Base-by-base conservation (phyloP, 306 rosid genomes). In the Alnus glutinosa region DNA sequence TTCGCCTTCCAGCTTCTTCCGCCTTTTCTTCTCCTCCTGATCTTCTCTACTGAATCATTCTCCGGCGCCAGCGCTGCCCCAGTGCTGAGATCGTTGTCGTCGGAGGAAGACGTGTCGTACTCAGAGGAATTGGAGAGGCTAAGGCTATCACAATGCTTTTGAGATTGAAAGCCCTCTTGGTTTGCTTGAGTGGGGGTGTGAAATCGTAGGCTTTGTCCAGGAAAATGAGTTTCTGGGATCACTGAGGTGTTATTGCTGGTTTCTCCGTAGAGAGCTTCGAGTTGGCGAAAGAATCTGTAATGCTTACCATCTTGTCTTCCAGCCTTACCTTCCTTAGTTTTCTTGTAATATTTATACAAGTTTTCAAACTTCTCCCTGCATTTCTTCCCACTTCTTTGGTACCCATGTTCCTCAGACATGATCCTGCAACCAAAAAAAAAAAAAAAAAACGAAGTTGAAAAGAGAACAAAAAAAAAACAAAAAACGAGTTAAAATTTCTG, bases 261-360 rank as follows among this genome's bases (percentile, higher is more conserved):
- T 78, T 91, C 99, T 44, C 99, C 99, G 62, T 87, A 95, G 75
- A 95, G 93, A 77, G 99, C 99, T 83, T 95, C 99, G 49, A 95
- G 94, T 75, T 95, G 99, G 46, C 99, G 97, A 80, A 93, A 95
- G 88, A 95, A 95, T 71, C 99, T 92, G 85, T 95, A 95, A 57
- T 95, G 93, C 81, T 95, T 95, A 37, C 99, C 99, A 78, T 95
- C 99, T 80, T 95, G 98, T 75, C 99, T 89, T 76, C 97, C 97
- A 64, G 97, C 96, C 71, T 95, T 95, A 0, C 98, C 98, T 83
- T 95, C 98, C 79, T 90, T 95, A 13, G 98, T 92, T 81, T 95
- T 95, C 92, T 95, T 95, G 96, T 95, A 95, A 79, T 95, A 95
- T 76, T 95, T 95, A 87, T 95, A 92, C 69, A 95, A 85, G 79